These are phyloP conservation scores for Endotrypanum monterogeii DNA, from an alignment of 208 protist species.

Conservation along the genomic window DNA sequence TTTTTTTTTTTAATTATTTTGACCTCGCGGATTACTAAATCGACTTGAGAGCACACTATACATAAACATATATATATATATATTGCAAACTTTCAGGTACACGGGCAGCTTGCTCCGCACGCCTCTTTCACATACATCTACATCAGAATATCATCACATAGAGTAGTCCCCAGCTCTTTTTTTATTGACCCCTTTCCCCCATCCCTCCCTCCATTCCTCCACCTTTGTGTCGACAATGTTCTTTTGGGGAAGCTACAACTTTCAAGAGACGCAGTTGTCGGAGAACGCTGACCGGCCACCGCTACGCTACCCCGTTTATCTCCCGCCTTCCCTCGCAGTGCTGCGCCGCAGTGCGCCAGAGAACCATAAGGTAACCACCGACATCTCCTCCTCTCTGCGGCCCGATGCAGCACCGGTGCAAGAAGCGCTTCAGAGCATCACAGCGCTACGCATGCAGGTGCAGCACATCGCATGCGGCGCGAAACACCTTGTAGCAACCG, in stretches of 20 bases:
- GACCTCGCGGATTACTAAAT: too few species aligned
- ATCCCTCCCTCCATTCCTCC: not conserved
- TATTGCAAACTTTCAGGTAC: not conserved
- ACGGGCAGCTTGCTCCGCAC: not conserved
- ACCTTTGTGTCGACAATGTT: conserved; percentile 47
- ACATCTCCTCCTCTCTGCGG: conserved; percentile 11
- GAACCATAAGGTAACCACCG: not conserved
- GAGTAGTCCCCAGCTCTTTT: not conserved
- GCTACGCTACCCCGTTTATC: conserved; percentile 69
- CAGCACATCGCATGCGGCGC: conserved; percentile 46
- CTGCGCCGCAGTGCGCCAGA: conserved; percentile 13
- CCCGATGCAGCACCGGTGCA: conserved; percentile 21
- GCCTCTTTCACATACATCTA: not conserved
- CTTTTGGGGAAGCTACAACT: conserved; percentile 89
- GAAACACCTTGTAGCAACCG: conserved; percentile 59
- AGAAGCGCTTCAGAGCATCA: conserved; percentile 11
- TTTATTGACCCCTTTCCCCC: not conserved
- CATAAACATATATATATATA: too few species aligned
- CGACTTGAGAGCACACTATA: too few species aligned
- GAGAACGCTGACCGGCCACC: conserved; percentile 47
- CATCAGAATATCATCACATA: not conserved
- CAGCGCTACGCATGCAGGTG: conserved; percentile 35
- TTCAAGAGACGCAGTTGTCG: conserved; percentile 52
- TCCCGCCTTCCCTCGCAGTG: conserved; percentile 52
- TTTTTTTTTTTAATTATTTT: not conserved